Percentiles rank a stretch among this genome's conserved stretches.
These are phyloP conservation scores for Metschnikowia orientalis DNA, from an alignment of 805 yeast species.

Conservation along the genomic window DNA sequence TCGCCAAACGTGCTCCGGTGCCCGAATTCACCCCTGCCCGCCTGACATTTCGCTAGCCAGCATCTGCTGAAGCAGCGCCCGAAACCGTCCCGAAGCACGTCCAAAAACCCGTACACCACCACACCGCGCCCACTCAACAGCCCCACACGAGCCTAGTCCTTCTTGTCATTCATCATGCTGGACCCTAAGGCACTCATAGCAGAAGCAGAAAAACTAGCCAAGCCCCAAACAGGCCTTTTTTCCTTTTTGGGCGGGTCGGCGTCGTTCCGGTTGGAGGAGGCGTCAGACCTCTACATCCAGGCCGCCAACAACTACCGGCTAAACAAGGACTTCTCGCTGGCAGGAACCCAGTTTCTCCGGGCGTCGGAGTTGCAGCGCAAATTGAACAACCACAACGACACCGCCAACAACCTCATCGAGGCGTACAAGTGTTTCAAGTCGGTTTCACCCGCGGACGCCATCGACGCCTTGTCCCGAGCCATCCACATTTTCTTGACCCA, in stretches of 20 bases:
- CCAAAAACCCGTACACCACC: too few relatives aligned
- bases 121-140: not conserved
- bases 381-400: slow-evolving; percentile 81
- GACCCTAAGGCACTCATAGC: slow-evolving; percentile 44
- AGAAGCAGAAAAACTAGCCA: slow-evolving; percentile 40
- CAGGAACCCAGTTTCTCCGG: slow-evolving; percentile 79
- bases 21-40: too few relatives aligned
- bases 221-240: slow-evolving; percentile 69
- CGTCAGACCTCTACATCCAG: slow-evolving; percentile 82
- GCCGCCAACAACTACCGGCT: slow-evolving; percentile 90
- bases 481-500: slow-evolving; percentile 73
- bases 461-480: slow-evolving; percentile 69
- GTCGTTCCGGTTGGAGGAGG: slow-evolving; percentile 75
- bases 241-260: slow-evolving; percentile 59
- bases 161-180: slow-evolving; percentile 13
- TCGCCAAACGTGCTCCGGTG: too few relatives aligned
- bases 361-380: slow-evolving; percentile 79
- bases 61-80: too few relatives aligned
- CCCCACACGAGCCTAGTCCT: not conserved
- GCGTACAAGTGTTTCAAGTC: slow-evolving; percentile 71
- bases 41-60: too few relatives aligned
- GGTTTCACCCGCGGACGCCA: slow-evolving; percentile 72
- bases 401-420: slow-evolving; percentile 84
- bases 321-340: slow-evolving; percentile 63
- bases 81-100: too few relatives aligned